These are phyloP conservation scores for Medicago arabica DNA, from an alignment of 306 rosid species.

Conservation along the genomic window DNA sequence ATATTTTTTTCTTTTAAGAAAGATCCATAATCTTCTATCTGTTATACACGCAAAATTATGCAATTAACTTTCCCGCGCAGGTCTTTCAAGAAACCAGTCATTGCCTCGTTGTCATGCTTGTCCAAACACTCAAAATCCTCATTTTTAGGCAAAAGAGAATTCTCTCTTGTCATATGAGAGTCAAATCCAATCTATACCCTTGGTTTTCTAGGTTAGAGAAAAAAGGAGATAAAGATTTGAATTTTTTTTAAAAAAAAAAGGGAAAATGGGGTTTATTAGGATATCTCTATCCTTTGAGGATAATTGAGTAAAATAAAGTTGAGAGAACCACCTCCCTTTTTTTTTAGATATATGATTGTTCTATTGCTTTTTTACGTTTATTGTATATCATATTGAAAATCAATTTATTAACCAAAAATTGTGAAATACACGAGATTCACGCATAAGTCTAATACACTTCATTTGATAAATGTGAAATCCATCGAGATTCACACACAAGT, in stretches of 20 bases:
- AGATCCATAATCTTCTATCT: neutral
- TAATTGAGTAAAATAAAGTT: too few relatives aligned
- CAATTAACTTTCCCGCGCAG: neutral
- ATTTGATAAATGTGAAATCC: neutral
- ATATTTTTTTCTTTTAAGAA: neutral
- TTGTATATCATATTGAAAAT: neutral
- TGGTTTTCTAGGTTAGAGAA: too few relatives aligned
- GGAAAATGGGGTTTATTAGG: too few relatives aligned
- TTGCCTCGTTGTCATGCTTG: neutral
- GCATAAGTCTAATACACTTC: neutral
- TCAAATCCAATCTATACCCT: too few relatives aligned
- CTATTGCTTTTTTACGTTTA: neutral
- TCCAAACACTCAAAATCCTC: neutral
- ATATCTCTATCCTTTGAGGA: too few relatives aligned
- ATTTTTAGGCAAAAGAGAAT: too few relatives aligned
- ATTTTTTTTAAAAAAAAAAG: too few relatives aligned
- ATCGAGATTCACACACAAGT: neutral
- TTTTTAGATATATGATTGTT: neutral
- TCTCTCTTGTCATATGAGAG: too few relatives aligned
- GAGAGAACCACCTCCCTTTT: too few relatives aligned
- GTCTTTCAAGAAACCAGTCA: neutral
- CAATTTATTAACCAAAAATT: neutral
- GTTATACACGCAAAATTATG: neutral
- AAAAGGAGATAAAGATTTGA: too few relatives aligned
- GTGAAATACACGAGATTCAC: neutral